These are phyloP conservation scores for Pseudogymnoascus sp. DNA, from an alignment of 2,329 filamentous ascomycete species.

Conservation along the genomic window DNA sequence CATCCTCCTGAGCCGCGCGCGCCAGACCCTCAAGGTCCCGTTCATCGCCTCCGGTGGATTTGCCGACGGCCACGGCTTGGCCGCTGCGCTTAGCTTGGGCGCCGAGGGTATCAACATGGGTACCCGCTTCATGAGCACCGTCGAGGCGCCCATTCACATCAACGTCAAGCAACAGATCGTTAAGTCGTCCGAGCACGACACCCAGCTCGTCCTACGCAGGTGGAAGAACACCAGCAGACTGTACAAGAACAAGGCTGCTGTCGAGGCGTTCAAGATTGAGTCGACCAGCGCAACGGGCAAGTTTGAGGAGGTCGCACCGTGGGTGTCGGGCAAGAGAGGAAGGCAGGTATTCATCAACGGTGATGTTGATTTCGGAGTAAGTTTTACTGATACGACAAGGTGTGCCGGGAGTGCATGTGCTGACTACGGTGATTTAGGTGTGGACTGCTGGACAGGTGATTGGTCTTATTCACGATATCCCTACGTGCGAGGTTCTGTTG, in stretches of 20 bases:
- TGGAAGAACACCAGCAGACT: constrained; percentile 91
- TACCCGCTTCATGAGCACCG: constrained; percentile 92
- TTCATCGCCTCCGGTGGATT: constrained; percentile 97
- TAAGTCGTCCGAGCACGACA: constrained; percentile 80
- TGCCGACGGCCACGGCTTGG: constrained; percentile 86
- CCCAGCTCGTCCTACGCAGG: constrained; percentile 73
- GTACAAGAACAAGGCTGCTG: constrained; percentile 82
- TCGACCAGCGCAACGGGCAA: constrained; percentile 73
- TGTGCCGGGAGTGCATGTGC: constrained; percentile 2
- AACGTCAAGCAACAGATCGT: constrained; percentile 96
- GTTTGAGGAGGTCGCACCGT: constrained; percentile 79
- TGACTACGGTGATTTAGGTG: constrained; percentile 44
- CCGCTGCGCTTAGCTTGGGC: constrained; percentile 80
- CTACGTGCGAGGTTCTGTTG: constrained; percentile 62
- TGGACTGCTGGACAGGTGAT: constrained; percentile 98
- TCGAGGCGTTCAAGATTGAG: constrained; percentile 76
- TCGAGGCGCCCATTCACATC: constrained; percentile 83
- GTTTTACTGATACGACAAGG: constrained; percentile 29
- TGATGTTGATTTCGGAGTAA: constrained; percentile 80
- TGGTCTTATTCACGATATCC: constrained; percentile 75
- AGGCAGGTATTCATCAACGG: constrained; percentile 87
- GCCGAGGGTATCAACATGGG: constrained; percentile 98
- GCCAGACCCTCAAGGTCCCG: constrained; percentile 74
- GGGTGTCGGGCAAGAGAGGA: constrained; percentile 83
- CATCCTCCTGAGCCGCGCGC: constrained; percentile 74